These are phyloP conservation scores for Babesia ovata DNA, from an alignment of 169 alveolate species.

Conservation along the genomic window DNA sequence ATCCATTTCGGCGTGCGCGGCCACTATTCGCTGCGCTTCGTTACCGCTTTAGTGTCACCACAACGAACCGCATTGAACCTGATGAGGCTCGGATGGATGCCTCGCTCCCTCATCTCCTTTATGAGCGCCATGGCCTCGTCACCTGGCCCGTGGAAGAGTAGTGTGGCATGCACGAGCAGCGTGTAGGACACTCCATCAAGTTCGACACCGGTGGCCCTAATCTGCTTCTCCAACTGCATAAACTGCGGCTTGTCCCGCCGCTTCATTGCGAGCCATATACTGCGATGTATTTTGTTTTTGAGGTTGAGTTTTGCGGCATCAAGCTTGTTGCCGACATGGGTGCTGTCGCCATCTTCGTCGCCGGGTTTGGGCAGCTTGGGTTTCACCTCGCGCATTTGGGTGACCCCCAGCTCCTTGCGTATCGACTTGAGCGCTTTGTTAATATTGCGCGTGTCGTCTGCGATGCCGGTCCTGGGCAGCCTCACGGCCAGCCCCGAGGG, in stretches of 20 bases:
- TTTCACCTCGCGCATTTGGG: background rate
- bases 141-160: conserved; percentile 28
- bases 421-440: conserved; percentile 45
- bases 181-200: conserved; percentile 50
- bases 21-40: conserved; percentile 42
- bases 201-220: conserved; percentile 21
- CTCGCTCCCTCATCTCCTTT: conserved; percentile 51
- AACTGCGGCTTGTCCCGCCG: conserved; percentile 41
- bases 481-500: conserved; percentile 63
- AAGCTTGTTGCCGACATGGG: background rate
- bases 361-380: background rate
- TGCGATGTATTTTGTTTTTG: conserved; percentile 30
- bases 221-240: conserved; percentile 12
- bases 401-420: conserved; percentile 38
- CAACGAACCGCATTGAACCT: conserved; percentile 59
- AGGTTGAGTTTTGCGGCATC: conserved; percentile 17
- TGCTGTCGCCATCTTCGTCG: background rate
- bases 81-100: conserved; percentile 57
- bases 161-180: conserved; percentile 45
- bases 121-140: conserved; percentile 14
- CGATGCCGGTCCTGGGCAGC: conserved; percentile 45
- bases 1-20: conserved; percentile 39
- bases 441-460: conserved; percentile 40
- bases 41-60: background rate
- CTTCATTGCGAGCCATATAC: conserved; percentile 57